A percentile compares a stretch with the other conserved stretches of the same genome.
phyloP scores from a whole-genome alignment of 1,284 basidiomycete species.

The Veloboletus limbatus region DNA sequence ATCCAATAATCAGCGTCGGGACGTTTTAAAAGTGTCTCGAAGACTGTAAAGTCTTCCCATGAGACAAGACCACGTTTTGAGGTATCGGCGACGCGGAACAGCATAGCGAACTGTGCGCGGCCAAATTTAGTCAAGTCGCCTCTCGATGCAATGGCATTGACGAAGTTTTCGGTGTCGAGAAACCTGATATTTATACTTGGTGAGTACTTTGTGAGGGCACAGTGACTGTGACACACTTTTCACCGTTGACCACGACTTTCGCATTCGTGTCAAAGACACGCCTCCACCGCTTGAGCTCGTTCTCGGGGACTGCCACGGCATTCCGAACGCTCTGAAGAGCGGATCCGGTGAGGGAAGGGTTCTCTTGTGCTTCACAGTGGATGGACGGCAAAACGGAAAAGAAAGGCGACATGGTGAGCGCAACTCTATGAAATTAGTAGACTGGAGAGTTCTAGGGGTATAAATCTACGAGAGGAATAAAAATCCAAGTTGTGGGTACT shows the following conservation, averaged over 20 bases:
- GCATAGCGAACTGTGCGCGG: slow-evolving; percentile 79
- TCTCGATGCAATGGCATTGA: slow-evolving; percentile 88
- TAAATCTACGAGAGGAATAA: slow-evolving; percentile 30
- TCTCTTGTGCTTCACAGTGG: slow-evolving; percentile 48
- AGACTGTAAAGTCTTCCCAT: slow-evolving; percentile 93
- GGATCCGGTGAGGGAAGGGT: slow-evolving; percentile 43
- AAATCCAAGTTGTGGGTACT: slow-evolving; percentile 11
- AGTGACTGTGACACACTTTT: slow-evolving; percentile 59
- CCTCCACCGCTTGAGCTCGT: slow-evolving; percentile 82
- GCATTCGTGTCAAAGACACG: slow-evolving; percentile 83
- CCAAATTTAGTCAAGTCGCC: slow-evolving; percentile 83
- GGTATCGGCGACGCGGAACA: slow-evolving; percentile 89
- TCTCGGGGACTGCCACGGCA: slow-evolving; percentile 71
- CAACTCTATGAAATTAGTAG: slow-evolving; percentile 29
- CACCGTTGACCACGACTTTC: slow-evolving; percentile 64
- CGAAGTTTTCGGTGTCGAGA: slow-evolving; percentile 81
- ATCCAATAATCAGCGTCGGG: slow-evolving; percentile 95
- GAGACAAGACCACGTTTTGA: slow-evolving; percentile 77
- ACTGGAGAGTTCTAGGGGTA: slow-evolving; percentile 25
- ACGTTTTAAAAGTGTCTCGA: slow-evolving; percentile 86
- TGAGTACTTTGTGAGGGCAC: slow-evolving; percentile 8
- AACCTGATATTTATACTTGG: slow-evolving; percentile 55
- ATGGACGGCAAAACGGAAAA: slow-evolving; percentile 45
- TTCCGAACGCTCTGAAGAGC: slow-evolving; percentile 63
- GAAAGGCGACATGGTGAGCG: slow-evolving; percentile 29